These are phyloP conservation scores for Colletotrichum trifolii DNA, from an alignment of 2,329 filamentous ascomycete genomes.

Conservation along the genomic window DNA sequence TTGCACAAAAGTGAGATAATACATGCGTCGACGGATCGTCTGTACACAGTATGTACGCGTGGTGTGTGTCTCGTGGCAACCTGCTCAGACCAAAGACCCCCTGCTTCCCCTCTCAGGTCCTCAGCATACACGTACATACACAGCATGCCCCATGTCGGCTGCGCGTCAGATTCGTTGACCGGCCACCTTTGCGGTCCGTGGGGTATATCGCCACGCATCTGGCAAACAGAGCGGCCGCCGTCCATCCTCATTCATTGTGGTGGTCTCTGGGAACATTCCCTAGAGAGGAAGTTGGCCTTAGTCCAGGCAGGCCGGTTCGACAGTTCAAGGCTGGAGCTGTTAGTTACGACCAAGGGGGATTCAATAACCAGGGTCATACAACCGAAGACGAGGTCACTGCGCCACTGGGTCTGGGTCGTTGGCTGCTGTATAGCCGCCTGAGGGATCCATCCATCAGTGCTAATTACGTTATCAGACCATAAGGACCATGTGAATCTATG, in stretches of 20 bases:
- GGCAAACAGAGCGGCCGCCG: slow-evolving; percentile 3
- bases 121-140: not conserved
- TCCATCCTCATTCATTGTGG: not conserved
- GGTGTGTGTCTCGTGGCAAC: slow-evolving; percentile 7
- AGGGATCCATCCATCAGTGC: not conserved
- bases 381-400: slow-evolving; percentile 3
- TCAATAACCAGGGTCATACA: not conserved
- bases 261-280: slow-evolving; percentile 1
- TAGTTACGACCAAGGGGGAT: slow-evolving; percentile 1
- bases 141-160: slow-evolving; percentile 1
- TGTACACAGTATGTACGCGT: not conserved
- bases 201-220: not conserved
- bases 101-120: slow-evolving; percentile 7
- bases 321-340: not conserved
- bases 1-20: too few species aligned
- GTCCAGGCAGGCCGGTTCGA: not conserved
- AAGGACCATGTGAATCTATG: not conserved
- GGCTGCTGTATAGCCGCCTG: not conserved
- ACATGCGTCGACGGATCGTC: too few species aligned
- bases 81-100: not conserved
- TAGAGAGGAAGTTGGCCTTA: slow-evolving; percentile 1
- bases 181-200: slow-evolving; percentile 2
- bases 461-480: slow-evolving; percentile 1
- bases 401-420: not conserved
- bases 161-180: slow-evolving; percentile 20